A percentile compares a stretch with the other conserved stretches of the same genome.
Conservation (phyloP, 2,329 filamentous ascomycete species). For the Fusarium pseudocircinatum region DNA sequence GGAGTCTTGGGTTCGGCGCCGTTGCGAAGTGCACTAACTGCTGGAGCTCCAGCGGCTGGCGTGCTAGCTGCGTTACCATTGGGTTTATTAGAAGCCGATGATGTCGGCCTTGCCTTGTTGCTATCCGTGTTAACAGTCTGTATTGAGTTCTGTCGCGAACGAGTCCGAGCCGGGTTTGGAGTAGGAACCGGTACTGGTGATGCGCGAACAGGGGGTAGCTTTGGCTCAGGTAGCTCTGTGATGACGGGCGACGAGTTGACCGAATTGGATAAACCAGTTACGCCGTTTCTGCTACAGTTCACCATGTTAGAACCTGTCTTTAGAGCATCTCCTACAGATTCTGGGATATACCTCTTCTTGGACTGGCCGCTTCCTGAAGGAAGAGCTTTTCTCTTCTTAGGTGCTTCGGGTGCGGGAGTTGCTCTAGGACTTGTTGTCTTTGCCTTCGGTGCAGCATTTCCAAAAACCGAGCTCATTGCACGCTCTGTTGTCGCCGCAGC, state of each 20-base stretch:
- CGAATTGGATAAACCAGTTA: slow-evolving; percentile 70
- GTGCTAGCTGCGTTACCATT: slow-evolving; percentile 59
- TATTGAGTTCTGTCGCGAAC: slow-evolving; percentile 79
- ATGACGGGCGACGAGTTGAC: slow-evolving; percentile 80
- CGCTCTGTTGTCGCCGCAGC: slow-evolving; percentile 69
- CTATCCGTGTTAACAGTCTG: slow-evolving; percentile 65
- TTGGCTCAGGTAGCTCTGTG: slow-evolving; percentile 71
- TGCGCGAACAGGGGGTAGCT: slow-evolving; percentile 55
- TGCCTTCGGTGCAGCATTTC: slow-evolving; percentile 61
- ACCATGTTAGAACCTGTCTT: slow-evolving; percentile 25
- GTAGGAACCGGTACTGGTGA: slow-evolving; percentile 69
- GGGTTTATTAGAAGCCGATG: slow-evolving; percentile 69
- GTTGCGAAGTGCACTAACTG: slow-evolving; percentile 45
- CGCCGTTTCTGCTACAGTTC: slow-evolving; percentile 47
- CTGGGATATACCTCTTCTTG: slow-evolving; percentile 78
- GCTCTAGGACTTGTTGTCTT: slow-evolving; percentile 73
- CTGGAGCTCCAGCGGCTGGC: slow-evolving; percentile 49
- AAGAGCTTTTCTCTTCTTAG: slow-evolving; percentile 76
- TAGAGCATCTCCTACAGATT: neutral
- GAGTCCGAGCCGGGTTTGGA: slow-evolving; percentile 72
- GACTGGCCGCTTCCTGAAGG: slow-evolving; percentile 72
- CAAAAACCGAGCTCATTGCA: slow-evolving; percentile 69
- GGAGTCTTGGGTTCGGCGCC: slow-evolving; percentile 58
- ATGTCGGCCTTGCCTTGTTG: slow-evolving; percentile 63
- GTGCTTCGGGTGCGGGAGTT: slow-evolving; percentile 73